Base-by-base conservation (phyloP, 768 basidiomycete species). In the Russula brevipes region DNA sequence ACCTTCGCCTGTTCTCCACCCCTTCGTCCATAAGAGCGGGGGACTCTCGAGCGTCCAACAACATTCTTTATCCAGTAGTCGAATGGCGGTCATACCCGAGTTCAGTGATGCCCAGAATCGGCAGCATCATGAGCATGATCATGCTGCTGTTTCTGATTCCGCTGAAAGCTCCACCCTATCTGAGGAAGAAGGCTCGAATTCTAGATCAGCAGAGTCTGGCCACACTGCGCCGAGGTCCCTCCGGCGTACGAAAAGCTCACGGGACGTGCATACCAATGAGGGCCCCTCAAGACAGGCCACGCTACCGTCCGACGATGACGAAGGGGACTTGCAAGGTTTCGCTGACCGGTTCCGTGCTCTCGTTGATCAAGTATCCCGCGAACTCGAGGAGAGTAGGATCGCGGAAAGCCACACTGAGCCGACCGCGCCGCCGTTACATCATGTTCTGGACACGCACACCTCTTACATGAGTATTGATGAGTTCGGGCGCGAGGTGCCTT, bases 271-370 rank as follows among this genome's bases (percentile, higher is more conserved):
- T 3, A 14, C 30, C 1, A 47, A 31, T 3, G 54, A 56, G 10
- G 10, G 42, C 30, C 39, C 59, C 4, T 60, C 64, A 44, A 33
- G 57, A 3, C 50, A 9, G 35, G 54, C 30, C 16, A n/a, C 53
- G 9, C 39, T 41, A 7, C 24, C 8, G 6, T 46, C 53, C 14
- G 33, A 51, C 7, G 41, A 8, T 17, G 24, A 59, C 16, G 76
- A 81, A 39, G 73, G 69, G 31, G 78, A 82, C 41, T 68, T 78
- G 39, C 73, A 76, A 53, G 71, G 71, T 45, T 82, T 83, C 68
- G 76, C 76, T 3, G 80, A 83, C 61, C 78, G 78, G 24, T 85
- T 86, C 72, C 79, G 78, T 12, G 71, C 76, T 2, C 71, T 85
- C 42, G 75, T 86, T 38, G 73, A 76, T 17, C 80, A 83, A 63